These are phyloP conservation scores for Cordyceps farinosa DNA, from an alignment of 2,329 filamentous ascomycete genomes.

Conservation along the genomic window DNA sequence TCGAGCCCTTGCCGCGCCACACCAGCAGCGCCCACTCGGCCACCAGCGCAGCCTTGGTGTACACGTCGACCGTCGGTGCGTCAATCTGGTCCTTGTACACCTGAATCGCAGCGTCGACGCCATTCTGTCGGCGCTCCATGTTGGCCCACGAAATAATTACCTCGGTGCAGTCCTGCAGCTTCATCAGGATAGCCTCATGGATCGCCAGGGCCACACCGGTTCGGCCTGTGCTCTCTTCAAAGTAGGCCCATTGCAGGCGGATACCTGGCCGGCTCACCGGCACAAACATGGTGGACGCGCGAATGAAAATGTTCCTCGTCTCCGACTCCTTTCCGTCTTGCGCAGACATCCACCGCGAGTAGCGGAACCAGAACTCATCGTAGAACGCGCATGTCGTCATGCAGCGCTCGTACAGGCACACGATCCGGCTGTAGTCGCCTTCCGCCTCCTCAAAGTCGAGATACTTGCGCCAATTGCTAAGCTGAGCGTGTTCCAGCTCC, in stretches of 20 bases:
- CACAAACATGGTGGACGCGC: conserved; percentile 79
- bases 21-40: conserved; percentile 83
- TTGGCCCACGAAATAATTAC: conserved; percentile 87
- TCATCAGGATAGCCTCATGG: conserved; percentile 72
- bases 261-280: conserved; percentile 81
- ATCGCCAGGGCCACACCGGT: conserved; percentile 78
- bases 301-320: conserved; percentile 85
- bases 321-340: conserved; percentile 82
- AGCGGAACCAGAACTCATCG: conserved; percentile 98
- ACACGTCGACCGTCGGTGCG: conserved; percentile 65
- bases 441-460: conserved; percentile 91
- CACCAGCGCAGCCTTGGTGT: conserved; percentile 81
- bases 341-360: conserved; percentile 86
- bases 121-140: conserved; percentile 75
- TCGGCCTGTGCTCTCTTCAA: conserved; percentile 81
- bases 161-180: conserved; percentile 78
- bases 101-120: conserved; percentile 78
- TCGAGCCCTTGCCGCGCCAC: conserved; percentile 81
- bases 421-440: conserved; percentile 68
- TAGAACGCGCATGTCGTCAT: conserved; percentile 91
- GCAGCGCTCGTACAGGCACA: conserved; percentile 90
- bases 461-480: conserved; percentile 92
- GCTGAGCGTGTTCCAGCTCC: conserved; percentile 78
- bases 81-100: conserved; percentile 81
- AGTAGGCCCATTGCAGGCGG: conserved; percentile 87